These are phyloP conservation scores for Byssochlamys sp. DNA, from an alignment of 2,329 filamentous ascomycete species.

Conservation along the genomic window DNA sequence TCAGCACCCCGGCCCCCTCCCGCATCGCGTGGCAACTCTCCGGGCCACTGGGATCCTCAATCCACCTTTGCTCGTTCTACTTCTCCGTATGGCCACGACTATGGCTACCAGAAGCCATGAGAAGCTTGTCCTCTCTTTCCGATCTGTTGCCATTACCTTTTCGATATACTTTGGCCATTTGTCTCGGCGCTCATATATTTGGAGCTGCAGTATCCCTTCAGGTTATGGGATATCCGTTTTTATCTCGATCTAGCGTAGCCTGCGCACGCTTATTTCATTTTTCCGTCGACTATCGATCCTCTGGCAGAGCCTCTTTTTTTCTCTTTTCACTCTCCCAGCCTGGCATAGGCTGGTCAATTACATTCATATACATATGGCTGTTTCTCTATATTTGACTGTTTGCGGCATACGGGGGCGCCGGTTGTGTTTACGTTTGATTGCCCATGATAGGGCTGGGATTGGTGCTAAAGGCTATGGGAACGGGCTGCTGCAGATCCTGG, in stretches of 20 bases:
- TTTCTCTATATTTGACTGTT: not conserved
- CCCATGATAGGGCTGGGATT: not conserved
- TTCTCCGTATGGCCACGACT: not conserved
- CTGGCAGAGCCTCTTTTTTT: not conserved
- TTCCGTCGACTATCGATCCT: not conserved
- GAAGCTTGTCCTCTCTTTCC: not conserved
- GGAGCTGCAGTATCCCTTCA: not conserved
- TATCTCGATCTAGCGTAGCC: not conserved
- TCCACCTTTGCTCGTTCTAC: slow-evolving; percentile 24
- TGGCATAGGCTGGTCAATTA: not conserved
- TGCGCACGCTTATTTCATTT: not conserved
- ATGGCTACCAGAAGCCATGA: not conserved
- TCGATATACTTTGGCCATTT: not conserved
- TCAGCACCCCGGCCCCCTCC: slow-evolving; percentile 38
- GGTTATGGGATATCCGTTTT: not conserved
- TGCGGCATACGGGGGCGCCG: not conserved
- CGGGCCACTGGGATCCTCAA: slow-evolving; percentile 28
- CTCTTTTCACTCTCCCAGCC: not conserved
- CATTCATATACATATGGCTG: not conserved
- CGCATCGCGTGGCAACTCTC: slow-evolving; percentile 10
- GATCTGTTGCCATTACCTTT: not conserved
- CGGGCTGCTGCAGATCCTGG: not conserved
- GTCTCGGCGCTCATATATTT: not conserved
- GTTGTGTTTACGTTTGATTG: not conserved
- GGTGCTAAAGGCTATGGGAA: not conserved